A percentile compares a stretch with the other conserved stretches of the same genome.
phyloP scores from a whole-genome alignment of 805 yeast species.

The Wickerhamiella azyma region DNA sequence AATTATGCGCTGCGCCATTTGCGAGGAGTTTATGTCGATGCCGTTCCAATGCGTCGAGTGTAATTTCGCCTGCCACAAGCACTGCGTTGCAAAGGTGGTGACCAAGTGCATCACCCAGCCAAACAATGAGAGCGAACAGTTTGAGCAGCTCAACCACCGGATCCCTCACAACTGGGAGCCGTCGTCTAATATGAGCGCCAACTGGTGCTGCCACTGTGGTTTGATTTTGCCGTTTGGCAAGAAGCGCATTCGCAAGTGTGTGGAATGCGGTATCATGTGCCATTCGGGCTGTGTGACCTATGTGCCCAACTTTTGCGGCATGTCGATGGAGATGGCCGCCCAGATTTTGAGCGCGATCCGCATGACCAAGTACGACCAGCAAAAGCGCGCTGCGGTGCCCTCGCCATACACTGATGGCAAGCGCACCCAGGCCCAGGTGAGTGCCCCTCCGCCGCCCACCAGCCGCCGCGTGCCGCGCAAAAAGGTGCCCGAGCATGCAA shows the following conservation, averaged over 20 bases:
- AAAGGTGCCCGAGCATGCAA: slow-evolving; percentile 5
- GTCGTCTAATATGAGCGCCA: slow-evolving; percentile 84
- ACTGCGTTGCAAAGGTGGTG: slow-evolving; percentile 65
- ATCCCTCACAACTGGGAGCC: slow-evolving; percentile 95
- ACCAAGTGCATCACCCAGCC: slow-evolving; percentile 55
- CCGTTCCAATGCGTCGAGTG: slow-evolving; percentile 77
- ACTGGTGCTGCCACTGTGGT: slow-evolving; percentile 99
- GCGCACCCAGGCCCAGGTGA: slow-evolving; percentile 1
- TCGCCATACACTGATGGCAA: slow-evolving; percentile 7
- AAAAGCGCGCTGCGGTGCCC: slow-evolving; percentile 19
- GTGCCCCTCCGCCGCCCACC: slow-evolving; percentile 1
- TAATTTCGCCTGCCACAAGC: slow-evolving; percentile 60
- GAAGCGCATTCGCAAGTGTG: slow-evolving; percentile 82
- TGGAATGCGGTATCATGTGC: slow-evolving; percentile 83
- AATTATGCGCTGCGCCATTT: slow-evolving; percentile 93
- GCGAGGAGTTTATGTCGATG: slow-evolving; percentile 82
- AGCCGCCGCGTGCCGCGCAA: slow-evolving; percentile 4
- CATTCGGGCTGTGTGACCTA: slow-evolving; percentile 85
- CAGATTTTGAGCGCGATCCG: slow-evolving; percentile 74
- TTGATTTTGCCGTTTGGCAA: slow-evolving; percentile 90
- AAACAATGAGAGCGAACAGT: slow-evolving; percentile 45
- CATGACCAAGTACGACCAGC: slow-evolving; percentile 32
- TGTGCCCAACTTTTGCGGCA: slow-evolving; percentile 97
- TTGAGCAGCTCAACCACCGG: slow-evolving; percentile 80
- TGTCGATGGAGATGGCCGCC: slow-evolving; percentile 95